Conservation (phyloP, 805 yeast genomes). For the Yarrowia keelungensis region DNA sequence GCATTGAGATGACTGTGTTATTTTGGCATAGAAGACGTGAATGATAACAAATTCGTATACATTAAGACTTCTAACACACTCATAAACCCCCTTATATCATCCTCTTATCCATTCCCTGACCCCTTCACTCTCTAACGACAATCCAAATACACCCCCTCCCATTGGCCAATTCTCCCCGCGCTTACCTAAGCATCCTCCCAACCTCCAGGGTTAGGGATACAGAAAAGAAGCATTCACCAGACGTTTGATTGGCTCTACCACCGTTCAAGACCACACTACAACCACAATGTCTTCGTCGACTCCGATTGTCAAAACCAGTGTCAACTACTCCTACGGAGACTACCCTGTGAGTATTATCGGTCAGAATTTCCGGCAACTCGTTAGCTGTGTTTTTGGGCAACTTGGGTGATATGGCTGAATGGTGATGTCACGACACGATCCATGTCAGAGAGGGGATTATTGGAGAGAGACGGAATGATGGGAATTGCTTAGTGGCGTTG, state of each 20-base stretch:
- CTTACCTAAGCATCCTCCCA: conserved; percentile 25
- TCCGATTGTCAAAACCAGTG: conserved; percentile 38
- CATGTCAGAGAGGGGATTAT: neutral
- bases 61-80: neutral
- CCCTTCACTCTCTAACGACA: neutral
- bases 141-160: conserved; percentile 4
- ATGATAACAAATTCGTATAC: no score
- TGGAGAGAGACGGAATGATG: neutral
- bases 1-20: no score
- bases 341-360: conserved; percentile 36
- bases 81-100: no score
- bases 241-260: conserved; percentile 38
- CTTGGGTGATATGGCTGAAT: neutral
- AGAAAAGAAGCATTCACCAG: conserved; percentile 36
- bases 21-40: no score
- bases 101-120: neutral
- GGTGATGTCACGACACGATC: conserved; percentile 10
- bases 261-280: conserved; percentile 35
- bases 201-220: conserved; percentile 35
- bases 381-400: neutral
- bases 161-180: conserved; percentile 13
- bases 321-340: conserved; percentile 37
- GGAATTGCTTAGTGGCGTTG: neutral
- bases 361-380: neutral
- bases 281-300: conserved; percentile 37